phyloP scores from a whole-genome alignment of 305 asterid genomes.

The Fraxinus floribunda region DNA sequence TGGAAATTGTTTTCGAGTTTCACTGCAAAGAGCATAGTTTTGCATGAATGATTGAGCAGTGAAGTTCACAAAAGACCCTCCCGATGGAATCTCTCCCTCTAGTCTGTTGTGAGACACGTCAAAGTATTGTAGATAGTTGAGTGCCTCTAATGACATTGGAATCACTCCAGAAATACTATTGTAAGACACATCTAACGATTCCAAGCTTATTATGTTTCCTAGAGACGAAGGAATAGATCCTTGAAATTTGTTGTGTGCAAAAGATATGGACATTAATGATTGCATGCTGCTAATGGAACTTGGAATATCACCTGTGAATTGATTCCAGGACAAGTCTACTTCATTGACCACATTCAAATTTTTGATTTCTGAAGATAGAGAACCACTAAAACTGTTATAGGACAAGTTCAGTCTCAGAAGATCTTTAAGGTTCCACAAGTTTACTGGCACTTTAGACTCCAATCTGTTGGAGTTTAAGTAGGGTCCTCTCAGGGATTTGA shows the following conservation, averaged over 20 bases:
- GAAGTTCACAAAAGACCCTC: background rate
- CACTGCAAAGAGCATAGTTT: constrained; percentile 14
- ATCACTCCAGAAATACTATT: background rate
- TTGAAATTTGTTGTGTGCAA: background rate
- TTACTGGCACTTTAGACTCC: background rate
- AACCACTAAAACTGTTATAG: background rate
- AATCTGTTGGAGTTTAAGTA: background rate
- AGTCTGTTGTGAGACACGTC: background rate
- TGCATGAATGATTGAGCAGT: background rate
- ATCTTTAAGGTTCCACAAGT: background rate
- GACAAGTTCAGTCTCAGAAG: background rate
- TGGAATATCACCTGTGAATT: background rate
- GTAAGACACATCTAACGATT: background rate
- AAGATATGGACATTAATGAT: background rate
- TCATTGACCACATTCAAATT: background rate
- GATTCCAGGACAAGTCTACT: background rate
- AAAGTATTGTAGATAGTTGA: background rate
- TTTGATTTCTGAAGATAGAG: background rate
- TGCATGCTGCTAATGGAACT: background rate
- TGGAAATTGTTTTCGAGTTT: background rate
- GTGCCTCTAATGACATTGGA: background rate
- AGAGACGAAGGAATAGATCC: background rate
- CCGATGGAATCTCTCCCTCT: background rate
- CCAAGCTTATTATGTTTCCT: background rate
- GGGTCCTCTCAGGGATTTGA: background rate